Base-by-base conservation (phyloP, 768 basidiomycete species). In the Podaxis carcinomalis region DNA sequence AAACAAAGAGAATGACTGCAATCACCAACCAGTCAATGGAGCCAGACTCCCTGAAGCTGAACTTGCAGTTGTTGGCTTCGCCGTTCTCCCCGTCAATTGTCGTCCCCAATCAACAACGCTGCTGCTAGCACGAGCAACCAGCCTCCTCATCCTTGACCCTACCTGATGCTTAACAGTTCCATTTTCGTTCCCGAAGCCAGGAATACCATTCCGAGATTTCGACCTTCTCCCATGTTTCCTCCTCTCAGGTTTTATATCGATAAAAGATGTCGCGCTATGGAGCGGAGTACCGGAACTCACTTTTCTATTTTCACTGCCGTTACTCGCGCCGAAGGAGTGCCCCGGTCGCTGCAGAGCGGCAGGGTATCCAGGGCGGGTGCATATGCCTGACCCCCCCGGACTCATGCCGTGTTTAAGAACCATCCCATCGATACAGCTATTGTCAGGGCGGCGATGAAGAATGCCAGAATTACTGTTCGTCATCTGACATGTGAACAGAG, bases 211-310 rank as follows among this genome's bases (percentile, higher is more conserved):
- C 28, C 40, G 28, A 21, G 37, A 13, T 35, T 47, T 52, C 47
- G 51, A 32, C 35, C 27, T 35, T 36, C n/a, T 27, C 35, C 51
- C 40, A 19, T 54, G 28, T 19, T 59, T 64, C 58, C 23, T 23
- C 57, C 52, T 65, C 32, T 74, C 73, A 25, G 73, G 74, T 21
- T 73, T 74, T 56, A 78, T 73, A 60, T 76, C 71, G 35, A 78
- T 78, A 62, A 78, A 78, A 7, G 77, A 77, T 56, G 62, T 70
- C 1, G 71, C 68, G 5, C 62, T 57, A 9, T 65, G 63, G 10
- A 61, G 55, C 16, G 37, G 62, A 49, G 49, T 63, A 40, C 61
- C 53, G 13, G 50, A 49, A 42, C 21, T 44, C 13, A 37, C 27
- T 32, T 49, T 64, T 51, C 3, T 57, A 42, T 13, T 52, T 23